Evolutionary conservation across 371 early-diverging fungal species (phyloP).

Genomic region (Entomophthora muscae): DNA sequence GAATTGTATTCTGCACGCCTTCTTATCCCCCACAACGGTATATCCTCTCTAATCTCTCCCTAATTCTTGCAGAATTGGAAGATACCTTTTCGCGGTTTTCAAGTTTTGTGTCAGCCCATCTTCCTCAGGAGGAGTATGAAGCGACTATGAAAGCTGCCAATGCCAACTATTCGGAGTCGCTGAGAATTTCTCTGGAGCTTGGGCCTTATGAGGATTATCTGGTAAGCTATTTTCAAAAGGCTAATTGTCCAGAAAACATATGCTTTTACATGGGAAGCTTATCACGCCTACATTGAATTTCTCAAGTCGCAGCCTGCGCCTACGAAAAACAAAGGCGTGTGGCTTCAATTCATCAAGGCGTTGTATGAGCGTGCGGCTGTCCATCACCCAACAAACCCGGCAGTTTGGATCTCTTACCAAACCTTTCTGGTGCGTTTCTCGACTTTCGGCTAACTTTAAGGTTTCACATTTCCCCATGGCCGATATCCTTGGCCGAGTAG

Average conservation of each 20-base stretch:
- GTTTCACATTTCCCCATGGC: neutral
- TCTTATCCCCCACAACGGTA: conserved; percentile 3
- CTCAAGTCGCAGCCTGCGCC: neutral
- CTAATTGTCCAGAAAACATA: conserved; percentile 9
- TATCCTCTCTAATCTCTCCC: neutral
- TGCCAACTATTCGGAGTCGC: neutral
- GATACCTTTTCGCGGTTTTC: neutral
- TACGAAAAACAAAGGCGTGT: neutral
- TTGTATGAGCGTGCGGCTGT: neutral
- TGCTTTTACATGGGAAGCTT: conserved; percentile 23
- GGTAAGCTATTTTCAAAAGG: neutral
- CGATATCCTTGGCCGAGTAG: neutral
- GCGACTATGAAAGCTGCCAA: neutral
- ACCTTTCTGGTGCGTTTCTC: neutral
- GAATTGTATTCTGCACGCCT: neutral
- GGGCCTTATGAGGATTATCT: neutral
- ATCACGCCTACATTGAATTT: conserved; percentile 18
- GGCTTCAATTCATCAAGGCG: neutral
- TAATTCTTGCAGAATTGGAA: neutral
- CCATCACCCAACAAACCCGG: neutral
- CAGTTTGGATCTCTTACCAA: neutral
- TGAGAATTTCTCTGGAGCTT: neutral
- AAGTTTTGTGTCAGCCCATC: neutral
- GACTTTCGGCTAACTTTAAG: neutral
- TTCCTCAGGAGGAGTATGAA: neutral